A percentile compares a stretch with the other conserved stretches of the same genome.
phyloP scores from a whole-genome alignment of 495 filamentous ascomycete genomes.

The Tetracladium setigerum region DNA sequence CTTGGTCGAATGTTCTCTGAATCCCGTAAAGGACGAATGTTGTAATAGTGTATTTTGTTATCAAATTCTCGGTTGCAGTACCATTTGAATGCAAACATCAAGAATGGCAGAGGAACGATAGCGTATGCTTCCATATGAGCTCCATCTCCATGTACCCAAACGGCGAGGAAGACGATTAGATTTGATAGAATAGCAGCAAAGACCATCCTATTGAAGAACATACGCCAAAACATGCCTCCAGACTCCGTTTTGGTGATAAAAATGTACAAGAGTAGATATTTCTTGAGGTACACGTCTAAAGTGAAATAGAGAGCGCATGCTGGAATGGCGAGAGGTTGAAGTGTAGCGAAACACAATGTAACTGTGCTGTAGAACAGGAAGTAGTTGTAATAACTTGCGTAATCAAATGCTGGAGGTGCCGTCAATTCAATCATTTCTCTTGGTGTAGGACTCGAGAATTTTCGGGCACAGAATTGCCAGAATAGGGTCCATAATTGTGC shows the following conservation, averaged over 20 bases:
- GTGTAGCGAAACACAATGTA: conserved; percentile 72
- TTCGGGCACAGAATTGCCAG: conserved; percentile 75
- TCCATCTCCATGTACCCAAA: conserved; percentile 48
- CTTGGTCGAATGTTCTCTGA: conserved; percentile 40
- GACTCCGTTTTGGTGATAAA: conserved; percentile 96
- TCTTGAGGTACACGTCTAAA: conserved; percentile 84
- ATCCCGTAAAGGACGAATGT: conserved; percentile 47
- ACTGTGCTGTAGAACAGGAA: conserved; percentile 93
- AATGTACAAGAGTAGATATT: conserved; percentile 90
- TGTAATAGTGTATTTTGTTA: conserved; percentile 63
- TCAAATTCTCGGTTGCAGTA: conserved; percentile 77
- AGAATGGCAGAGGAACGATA: conserved; percentile 68
- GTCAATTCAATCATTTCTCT: conserved; percentile 90
- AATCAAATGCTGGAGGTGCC: conserved; percentile 88
- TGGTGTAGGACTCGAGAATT: conserved; percentile 80
- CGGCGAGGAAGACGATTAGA: conserved; percentile 64
- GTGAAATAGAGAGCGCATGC: conserved; percentile 86
- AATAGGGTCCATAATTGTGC: conserved; percentile 73
- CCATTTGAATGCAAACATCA: conserved; percentile 79
- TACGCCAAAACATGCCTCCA: conserved; percentile 87
- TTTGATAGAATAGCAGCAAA: conserved; percentile 78
- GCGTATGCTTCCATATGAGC: conserved; percentile 52
- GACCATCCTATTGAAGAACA: conserved; percentile 84
- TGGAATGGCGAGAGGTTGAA: conserved; percentile 88
- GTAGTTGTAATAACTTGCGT: conserved; percentile 93